Base-by-base conservation (phyloP, 208 protist species). In the Trypanosomatidae sp. region DNA sequence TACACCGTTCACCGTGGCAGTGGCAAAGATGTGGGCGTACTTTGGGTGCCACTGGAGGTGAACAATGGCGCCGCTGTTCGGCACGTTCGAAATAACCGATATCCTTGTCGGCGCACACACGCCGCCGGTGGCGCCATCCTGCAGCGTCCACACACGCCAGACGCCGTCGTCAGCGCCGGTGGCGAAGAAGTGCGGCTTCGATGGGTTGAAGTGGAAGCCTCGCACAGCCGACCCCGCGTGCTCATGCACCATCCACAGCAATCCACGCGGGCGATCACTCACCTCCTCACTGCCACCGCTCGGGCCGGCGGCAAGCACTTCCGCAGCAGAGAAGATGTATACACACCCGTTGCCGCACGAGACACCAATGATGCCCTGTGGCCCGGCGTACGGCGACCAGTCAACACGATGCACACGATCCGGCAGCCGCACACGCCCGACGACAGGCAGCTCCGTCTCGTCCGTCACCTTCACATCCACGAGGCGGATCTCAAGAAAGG, bases 11-110 rank as follows among this genome's bases (percentile, higher is more conserved):
- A 89, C 71, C n/a, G 85, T 88, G 12, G 96, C 92, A 12, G 97
- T 98, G 41, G 91, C 98, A 43, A 99, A 82, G 71, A 99, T 99
- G 85, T 99, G 90, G 13, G 85, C 69, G 77, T 84, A 89, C 74
- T 92, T 93, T 9, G 87, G 86, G 78, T 97, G 87, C 90, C 91
- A 97, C 76, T 87, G 81, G 25, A 97, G 66, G 60, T 95, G 80
- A 25, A 85, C 80, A 73, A 96, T 86, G 12, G 75, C 71, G 2
- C 81, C 71, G 47, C 41, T 73, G 67, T 82, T 82, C 25, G 74
- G 75, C 49, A 87, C 80, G 47, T 91, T 86, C 22, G 79, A 66
- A 46, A 97, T 96, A 5, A 97, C 89, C 0, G 85, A 85, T 33
- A 95, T 87, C 28, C 83, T 79, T 59, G 67, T 49, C 25, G 73